Conservation (phyloP, 768 basidiomycete genomes). For the Sutorius australiensis region DNA sequence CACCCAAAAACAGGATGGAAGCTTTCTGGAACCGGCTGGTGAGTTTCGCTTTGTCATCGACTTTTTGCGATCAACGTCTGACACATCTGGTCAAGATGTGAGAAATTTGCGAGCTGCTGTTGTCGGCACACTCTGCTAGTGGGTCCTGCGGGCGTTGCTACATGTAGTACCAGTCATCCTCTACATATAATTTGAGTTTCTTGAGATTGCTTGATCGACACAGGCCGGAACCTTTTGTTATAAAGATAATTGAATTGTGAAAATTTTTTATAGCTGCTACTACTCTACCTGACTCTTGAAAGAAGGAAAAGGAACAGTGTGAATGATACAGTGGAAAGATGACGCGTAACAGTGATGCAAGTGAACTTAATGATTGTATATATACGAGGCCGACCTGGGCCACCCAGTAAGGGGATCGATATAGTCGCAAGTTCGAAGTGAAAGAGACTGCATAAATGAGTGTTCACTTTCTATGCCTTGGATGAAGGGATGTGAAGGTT, state of each 20-base stretch:
- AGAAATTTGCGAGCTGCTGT: neutral
- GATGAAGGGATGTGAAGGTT: slow-evolving; percentile 85
- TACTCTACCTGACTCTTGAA: slow-evolving; percentile 27
- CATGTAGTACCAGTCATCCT: slow-evolving; percentile 7
- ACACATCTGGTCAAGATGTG: slow-evolving; percentile 20
- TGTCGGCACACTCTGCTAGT: neutral
- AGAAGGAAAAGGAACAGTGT: slow-evolving; percentile 15
- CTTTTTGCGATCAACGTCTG: neutral
- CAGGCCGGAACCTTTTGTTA: neutral
- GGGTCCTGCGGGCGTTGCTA: neutral
- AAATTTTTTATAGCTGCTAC: slow-evolving; percentile 14
- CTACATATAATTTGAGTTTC: neutral
- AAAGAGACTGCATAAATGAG: slow-evolving; percentile 5
- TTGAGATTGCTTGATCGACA: neutral
- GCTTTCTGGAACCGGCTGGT: slow-evolving; percentile 82
- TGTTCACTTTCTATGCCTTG: slow-evolving; percentile 50
- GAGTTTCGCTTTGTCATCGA: slow-evolving; percentile 26
- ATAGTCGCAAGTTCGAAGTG: slow-evolving; percentile 2
- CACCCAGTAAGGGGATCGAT: slow-evolving; percentile 8
- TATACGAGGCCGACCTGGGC: slow-evolving; percentile 29
- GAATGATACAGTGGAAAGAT: slow-evolving; percentile 34
- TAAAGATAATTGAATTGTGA: slow-evolving; percentile 1
- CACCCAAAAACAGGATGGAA: slow-evolving; percentile 63
- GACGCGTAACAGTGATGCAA: slow-evolving; percentile 27
- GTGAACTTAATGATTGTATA: slow-evolving; percentile 36